These are phyloP conservation scores for Ailanthus altissimus DNA, from an alignment of 345 rosid genomes.

Conservation along the genomic window DNA sequence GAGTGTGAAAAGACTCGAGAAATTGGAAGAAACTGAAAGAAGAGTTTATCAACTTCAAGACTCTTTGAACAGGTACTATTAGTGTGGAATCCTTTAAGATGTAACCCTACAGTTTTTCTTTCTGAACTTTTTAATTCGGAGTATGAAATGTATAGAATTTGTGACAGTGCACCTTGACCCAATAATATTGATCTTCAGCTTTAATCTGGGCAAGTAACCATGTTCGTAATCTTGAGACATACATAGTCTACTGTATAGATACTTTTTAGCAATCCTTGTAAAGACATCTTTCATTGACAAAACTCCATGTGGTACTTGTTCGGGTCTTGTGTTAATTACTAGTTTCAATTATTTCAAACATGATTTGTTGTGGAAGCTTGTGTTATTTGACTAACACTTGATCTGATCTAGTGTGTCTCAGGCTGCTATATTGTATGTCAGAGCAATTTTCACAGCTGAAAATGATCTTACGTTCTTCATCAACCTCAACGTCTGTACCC, in stretches of 20 bases:
- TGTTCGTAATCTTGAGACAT: neutral
- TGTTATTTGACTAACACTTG: constrained; percentile 52
- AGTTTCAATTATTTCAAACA: constrained; percentile 4
- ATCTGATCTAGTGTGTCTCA: constrained; percentile 77
- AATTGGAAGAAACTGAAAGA: constrained; percentile 74
- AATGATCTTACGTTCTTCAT: constrained; percentile 53
- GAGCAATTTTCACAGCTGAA: constrained; percentile 87
- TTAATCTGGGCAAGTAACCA: neutral
- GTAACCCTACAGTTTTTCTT: neutral
- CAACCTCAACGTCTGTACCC: constrained; percentile 47
- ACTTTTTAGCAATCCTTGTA: neutral
- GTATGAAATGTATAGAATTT: neutral
- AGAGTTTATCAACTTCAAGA: constrained; percentile 76
- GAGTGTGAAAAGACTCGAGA: constrained; percentile 65
- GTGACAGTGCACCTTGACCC: neutral
- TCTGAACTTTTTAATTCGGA: neutral
- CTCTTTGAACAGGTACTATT: constrained; percentile 76
- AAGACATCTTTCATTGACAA: neutral
- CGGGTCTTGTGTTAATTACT: neutral
- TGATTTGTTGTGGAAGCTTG: constrained; percentile 14
- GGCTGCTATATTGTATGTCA: constrained; percentile 80
- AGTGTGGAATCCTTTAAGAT: constrained; percentile 16
- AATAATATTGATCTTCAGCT: neutral
- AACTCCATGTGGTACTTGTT: neutral
- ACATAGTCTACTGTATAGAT: neutral